Percentiles rank a stretch among this genome's conserved stretches.
Conservation (phyloP, 148 eudicot species). For the Rhododendron kiyosumense region DNA sequence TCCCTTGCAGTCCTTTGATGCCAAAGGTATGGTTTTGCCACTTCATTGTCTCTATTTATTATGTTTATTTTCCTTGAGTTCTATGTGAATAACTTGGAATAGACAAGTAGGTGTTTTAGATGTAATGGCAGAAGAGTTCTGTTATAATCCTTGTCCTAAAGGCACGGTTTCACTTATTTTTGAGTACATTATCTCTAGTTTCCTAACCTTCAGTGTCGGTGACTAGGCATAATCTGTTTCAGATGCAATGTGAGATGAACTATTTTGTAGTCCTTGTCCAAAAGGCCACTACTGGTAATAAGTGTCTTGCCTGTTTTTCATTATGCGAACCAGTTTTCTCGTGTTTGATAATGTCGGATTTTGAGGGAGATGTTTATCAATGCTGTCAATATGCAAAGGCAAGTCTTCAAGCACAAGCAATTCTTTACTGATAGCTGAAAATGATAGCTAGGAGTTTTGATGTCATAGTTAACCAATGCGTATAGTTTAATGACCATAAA, state of each 20-base stretch:
- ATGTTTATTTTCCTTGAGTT: background rate
- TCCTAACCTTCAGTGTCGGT: background rate
- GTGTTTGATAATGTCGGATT: background rate
- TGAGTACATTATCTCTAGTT: background rate
- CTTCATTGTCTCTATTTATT: background rate
- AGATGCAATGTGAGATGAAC: background rate
- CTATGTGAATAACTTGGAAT: background rate
- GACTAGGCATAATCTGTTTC: background rate
- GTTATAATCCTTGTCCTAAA: background rate
- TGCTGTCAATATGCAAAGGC: background rate
- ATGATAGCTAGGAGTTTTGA: background rate
- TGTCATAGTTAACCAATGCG: background rate
- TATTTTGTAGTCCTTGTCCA: background rate
- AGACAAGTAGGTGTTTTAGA: background rate
- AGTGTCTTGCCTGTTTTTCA: background rate
- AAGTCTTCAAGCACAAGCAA: background rate
- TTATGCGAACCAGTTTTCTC: background rate
- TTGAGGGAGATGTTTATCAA: background rate
- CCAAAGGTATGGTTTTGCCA: slow-evolving; percentile 24
- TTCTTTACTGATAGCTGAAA: background rate
- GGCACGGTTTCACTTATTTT: background rate
- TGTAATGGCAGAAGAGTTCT: background rate
- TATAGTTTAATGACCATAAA: background rate
- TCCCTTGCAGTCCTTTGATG: slow-evolving; percentile 38
- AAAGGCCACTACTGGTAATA: background rate